phyloP scores from a whole-genome alignment of 169 alveolate genomes.

The Theileria sp. region DNA sequence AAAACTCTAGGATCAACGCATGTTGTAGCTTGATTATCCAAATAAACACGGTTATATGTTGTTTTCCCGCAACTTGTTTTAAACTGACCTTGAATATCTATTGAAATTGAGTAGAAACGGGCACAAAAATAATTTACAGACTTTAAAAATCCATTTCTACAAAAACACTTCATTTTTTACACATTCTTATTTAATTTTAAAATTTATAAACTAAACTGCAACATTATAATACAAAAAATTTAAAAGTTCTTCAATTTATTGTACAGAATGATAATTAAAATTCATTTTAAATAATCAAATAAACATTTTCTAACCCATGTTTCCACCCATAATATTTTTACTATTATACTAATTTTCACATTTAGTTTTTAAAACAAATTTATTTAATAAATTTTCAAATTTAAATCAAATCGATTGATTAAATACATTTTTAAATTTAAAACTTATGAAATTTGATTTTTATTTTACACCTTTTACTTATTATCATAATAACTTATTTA shows the following conservation, averaged over 20 bases:
- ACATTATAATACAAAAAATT: background rate
- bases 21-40: constrained; percentile 97
- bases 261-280: background rate
- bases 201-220: background rate
- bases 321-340: background rate
- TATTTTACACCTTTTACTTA: too few relatives aligned
- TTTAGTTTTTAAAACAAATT: background rate
- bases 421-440: background rate
- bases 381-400: background rate
- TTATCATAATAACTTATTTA: too few relatives aligned
- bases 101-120: background rate
- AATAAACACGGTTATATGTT: constrained; percentile 72
- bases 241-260: background rate
- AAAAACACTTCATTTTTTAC: background rate
- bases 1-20: constrained; percentile 97
- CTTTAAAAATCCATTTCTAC: background rate
- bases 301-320: background rate
- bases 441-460: background rate
- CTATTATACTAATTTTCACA: background rate
- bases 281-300: background rate
- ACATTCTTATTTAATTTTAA: background rate
- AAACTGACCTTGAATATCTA: constrained; percentile 11
- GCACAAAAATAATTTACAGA: background rate
- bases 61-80: constrained; percentile 27
- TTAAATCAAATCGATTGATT: background rate